A percentile compares a stretch with the other conserved stretches of the same genome.
Conservation (phyloP, 2,329 filamentous ascomycete species). For the Penicillium sp. region DNA sequence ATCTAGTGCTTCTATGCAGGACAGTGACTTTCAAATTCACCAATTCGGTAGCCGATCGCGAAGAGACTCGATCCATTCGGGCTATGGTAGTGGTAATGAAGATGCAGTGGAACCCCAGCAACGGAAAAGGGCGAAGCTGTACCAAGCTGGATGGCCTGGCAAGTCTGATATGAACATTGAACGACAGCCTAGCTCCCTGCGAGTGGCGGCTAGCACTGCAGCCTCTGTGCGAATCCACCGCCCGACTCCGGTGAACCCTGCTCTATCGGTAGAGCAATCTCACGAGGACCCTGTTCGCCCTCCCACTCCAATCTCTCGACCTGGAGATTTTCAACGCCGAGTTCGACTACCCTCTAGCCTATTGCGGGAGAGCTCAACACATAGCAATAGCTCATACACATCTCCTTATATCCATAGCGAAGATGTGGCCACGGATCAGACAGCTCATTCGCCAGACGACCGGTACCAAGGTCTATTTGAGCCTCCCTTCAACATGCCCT, state of each 20-base stretch:
- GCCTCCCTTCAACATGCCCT: conserved; percentile 81
- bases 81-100: conserved; percentile 74
- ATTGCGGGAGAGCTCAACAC: conserved; percentile 65
- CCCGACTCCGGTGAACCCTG: conserved; percentile 61
- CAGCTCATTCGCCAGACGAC: conserved; percentile 55
- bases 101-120: conserved; percentile 63
- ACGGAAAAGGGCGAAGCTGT: conserved; percentile 80
- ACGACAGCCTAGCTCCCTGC: conserved; percentile 74
- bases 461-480: conserved; percentile 58
- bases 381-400: conserved; percentile 43
- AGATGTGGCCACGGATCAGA: conserved; percentile 48
- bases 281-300: conserved; percentile 52
- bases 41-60: conserved; percentile 31
- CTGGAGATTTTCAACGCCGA: conserved; percentile 37
- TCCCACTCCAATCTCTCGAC: conserved; percentile 49
- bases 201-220: conserved; percentile 88
- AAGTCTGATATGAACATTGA: conserved; percentile 69
- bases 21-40: conserved; percentile 36
- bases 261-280: conserved; percentile 36
- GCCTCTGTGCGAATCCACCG: conserved; percentile 84
- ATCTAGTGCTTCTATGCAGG: conserved; percentile 61
- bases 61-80: conserved; percentile 51
- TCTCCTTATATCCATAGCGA: conserved; percentile 48
- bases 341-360: conserved; percentile 52
- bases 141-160: conserved; percentile 71